phyloP scores from a whole-genome alignment of 192 early-diverging fungal species.

The Podila epigama region DNA sequence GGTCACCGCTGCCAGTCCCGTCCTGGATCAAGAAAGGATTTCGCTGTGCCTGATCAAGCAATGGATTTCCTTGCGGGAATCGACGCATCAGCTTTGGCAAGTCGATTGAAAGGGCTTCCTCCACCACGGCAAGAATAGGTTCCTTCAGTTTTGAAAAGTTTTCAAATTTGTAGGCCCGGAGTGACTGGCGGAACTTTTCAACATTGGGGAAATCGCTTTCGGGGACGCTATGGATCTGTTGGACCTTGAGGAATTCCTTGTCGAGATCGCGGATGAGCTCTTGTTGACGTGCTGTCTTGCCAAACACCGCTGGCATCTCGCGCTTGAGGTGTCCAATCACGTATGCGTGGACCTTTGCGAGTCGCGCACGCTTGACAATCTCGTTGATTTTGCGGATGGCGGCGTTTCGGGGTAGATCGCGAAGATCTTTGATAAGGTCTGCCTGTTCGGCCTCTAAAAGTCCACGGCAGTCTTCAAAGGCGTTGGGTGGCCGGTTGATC shows the following conservation, averaged over 20 bases:
- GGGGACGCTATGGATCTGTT: constrained; percentile 72
- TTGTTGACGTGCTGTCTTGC: constrained; percentile 78
- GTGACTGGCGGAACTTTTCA: constrained; percentile 71
- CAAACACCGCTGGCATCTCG: constrained; percentile 86
- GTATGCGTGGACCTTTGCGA: constrained; percentile 83
- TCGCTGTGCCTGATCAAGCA: constrained; percentile 62
- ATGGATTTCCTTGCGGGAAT: constrained; percentile 80
- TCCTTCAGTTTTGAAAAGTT: constrained; percentile 81
- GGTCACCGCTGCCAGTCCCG: too few relatives aligned
- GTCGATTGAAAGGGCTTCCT: constrained; percentile 78
- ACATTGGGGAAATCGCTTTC: constrained; percentile 88
- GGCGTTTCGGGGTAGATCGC: constrained; percentile 79
- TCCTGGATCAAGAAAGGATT: constrained; percentile 60
- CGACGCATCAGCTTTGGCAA: constrained; percentile 79
- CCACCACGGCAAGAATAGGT: constrained; percentile 67
- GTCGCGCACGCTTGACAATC: constrained; percentile 84
- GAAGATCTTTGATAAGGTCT: constrained; percentile 79
- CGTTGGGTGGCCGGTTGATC: constrained; percentile 71
- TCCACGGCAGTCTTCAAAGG: constrained; percentile 72
- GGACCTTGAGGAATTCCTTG: constrained; percentile 78
- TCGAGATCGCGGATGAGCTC: constrained; percentile 76
- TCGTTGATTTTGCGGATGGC: constrained; percentile 89
- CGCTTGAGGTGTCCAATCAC: constrained; percentile 84
- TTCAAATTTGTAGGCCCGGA: constrained; percentile 80
- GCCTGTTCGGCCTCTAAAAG: constrained; percentile 78